A percentile compares a stretch with the other conserved stretches of the same genome.
phyloP scores from a whole-genome alignment of 2,329 filamentous ascomycete genomes.

The Xylaria sp. region DNA sequence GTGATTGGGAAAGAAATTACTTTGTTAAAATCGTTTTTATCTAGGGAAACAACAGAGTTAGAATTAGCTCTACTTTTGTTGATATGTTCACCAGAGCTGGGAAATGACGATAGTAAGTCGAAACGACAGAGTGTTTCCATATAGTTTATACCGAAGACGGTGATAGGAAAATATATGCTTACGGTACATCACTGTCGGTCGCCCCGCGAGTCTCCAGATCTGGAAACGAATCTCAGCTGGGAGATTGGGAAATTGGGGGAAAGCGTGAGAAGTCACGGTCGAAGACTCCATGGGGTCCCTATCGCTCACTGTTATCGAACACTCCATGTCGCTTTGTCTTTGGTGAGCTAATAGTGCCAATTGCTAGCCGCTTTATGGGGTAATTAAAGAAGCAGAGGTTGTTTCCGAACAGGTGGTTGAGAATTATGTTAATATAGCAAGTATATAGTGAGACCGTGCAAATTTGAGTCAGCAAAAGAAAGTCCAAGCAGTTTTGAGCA shows the following conservation, averaged over 20 bases:
- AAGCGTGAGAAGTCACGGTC: neutral
- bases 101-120: neutral
- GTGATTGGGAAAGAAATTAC: no score
- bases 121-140: neutral
- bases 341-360: neutral
- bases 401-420: neutral
- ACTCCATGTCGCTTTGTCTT: neutral
- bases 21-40: neutral
- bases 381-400: no score
- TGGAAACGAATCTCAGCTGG: neutral
- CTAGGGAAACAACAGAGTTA: neutral
- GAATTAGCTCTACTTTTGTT: no score
- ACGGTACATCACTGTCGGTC: neutral
- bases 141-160: neutral
- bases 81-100: no score
- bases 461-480: neutral
- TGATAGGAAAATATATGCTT: neutral
- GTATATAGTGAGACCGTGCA: neutral
- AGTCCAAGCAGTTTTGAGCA: neutral
- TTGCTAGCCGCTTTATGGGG: neutral
- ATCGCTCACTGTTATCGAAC: neutral
- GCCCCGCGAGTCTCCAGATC: neutral
- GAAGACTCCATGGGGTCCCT: neutral
- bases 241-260: neutral
- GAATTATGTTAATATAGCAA: neutral